phyloP scores from a whole-genome alignment of 2,329 filamentous ascomycete species.

The Monosporascus sp. region DNA sequence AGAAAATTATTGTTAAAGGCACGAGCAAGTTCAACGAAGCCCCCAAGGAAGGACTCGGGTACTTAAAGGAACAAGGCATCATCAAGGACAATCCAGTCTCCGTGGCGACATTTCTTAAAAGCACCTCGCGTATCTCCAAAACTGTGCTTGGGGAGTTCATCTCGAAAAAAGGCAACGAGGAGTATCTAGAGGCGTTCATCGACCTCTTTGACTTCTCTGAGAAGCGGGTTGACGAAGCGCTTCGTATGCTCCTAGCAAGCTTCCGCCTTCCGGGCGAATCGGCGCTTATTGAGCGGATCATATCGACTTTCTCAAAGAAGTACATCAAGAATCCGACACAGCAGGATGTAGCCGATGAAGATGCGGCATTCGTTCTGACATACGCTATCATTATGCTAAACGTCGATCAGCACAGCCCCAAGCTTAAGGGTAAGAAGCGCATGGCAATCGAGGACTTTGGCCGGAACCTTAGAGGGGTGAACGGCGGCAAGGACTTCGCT shows the following conservation, averaged over 20 bases:
- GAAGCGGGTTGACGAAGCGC: constrained; percentile 83
- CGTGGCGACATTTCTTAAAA: constrained; percentile 81
- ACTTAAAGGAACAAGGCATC: constrained; percentile 78
- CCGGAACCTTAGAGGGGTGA: constrained; percentile 85
- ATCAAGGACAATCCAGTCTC: constrained; percentile 74
- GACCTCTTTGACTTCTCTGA: constrained; percentile 81
- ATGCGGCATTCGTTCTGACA: constrained; percentile 83
- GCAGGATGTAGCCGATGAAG: constrained; percentile 74
- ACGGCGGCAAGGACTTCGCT: constrained; percentile 78
- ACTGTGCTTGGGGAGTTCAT: constrained; percentile 87
- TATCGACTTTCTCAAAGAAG: constrained; percentile 80
- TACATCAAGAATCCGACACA: constrained; percentile 69
- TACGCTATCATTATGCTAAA: constrained; percentile 98
- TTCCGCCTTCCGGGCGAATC: constrained; percentile 95
- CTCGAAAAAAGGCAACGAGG: constrained; percentile 83
- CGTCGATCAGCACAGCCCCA: constrained; percentile 94
- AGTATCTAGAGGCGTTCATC: constrained; percentile 79
- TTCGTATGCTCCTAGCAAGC: constrained; percentile 79
- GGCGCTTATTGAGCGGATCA: constrained; percentile 84
- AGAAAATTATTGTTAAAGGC: constrained; percentile 84
- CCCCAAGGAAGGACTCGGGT: constrained; percentile 83
- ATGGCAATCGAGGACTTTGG: constrained; percentile 84
- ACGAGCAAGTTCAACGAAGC: constrained; percentile 92
- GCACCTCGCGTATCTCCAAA: constrained; percentile 84
- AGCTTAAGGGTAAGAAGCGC: constrained; percentile 69